Evolutionary conservation across 805 yeast genomes (phyloP), one percentile per base, ranked within the genome.

Genomic region (Priceomyces fermenticarens): DNA sequence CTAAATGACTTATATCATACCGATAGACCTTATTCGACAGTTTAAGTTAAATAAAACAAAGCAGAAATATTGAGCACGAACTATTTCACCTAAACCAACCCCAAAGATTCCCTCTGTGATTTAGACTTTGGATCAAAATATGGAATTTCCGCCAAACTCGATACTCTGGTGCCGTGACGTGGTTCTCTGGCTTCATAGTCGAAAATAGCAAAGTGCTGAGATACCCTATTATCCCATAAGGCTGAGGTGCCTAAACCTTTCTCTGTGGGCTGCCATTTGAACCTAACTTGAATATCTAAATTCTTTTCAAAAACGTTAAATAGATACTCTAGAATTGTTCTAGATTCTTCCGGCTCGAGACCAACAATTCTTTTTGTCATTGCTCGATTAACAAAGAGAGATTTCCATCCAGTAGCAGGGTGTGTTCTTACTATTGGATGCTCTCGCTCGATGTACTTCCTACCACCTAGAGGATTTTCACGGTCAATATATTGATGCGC

Each of bases 371-470:
- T 65, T 31, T 52, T 63, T 11, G 81, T 77, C 70, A 70, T 67
- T 13, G 66, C 60, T 34, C 78, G 67, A 58, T 78, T 77, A 33
- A 78, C 77, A 44, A 63, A 80, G 46, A 80, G 59, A 0, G 80
- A 62, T 57, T 80, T 80, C 76, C 78, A 70, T 32, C 83, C 83
- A 23, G 85, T 80, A 10, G 73, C 81, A 8, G 87, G 85, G 49
- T 81, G 81, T 30, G 83, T 77, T 61, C 85, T 72, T 25, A 81
- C 72, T 14, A 81, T 46, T 3, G 84, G 85, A 58, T 81, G 86
- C 42, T 70, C 75, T 56, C 81, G 69, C 48, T 70, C 80, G 38
- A 78, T 63, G 40, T 67, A 67, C 42, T 68, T 67, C 11, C 71
- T 72, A 9, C 75, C 73, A 42, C 58, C 57, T 16, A 77, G 65